Evolutionary conservation across 331 rosid species (phyloP).

Genomic region (Pyracantha coccinea): DNA sequence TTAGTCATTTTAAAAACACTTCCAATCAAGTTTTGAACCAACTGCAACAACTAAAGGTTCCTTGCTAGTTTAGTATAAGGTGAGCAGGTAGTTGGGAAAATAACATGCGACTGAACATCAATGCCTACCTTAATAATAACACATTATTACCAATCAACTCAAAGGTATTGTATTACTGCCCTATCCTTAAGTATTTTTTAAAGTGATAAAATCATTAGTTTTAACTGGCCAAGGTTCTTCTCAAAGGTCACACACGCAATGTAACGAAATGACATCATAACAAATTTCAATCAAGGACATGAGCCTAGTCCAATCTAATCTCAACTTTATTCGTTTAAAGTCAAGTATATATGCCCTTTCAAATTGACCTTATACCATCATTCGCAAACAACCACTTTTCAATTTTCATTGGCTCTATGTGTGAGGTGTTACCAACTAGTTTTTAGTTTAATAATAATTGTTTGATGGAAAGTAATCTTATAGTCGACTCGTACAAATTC

Average conservation of each 20-base stretch:
- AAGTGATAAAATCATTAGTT: neutral
- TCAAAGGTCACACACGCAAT: neutral
- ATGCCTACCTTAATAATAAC: neutral
- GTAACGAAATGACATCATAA: neutral
- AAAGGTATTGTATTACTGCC: neutral
- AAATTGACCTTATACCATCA: too few species aligned
- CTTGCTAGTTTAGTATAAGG: too few species aligned
- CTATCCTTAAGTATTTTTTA: neutral
- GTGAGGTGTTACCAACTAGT: too few species aligned
- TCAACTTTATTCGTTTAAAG: neutral
- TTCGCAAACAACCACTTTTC: too few species aligned
- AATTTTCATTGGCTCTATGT: too few species aligned
- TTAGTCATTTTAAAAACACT: too few species aligned
- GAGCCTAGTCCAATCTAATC: neutral
- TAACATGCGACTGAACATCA: neutral
- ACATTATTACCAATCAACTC: neutral
- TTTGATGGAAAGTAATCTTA: too few species aligned
- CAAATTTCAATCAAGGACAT: neutral
- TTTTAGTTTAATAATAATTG: too few species aligned
- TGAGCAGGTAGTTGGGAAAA: neutral
- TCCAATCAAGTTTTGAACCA: too few species aligned
- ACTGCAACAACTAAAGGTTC: too few species aligned
- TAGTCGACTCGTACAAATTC: too few species aligned
- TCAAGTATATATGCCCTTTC: neutral
- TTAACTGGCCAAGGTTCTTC: neutral